Percentiles rank a stretch among this genome's conserved stretches.
phyloP scores from a whole-genome alignment of 129 eudicot species.

The Arctium minus region DNA sequence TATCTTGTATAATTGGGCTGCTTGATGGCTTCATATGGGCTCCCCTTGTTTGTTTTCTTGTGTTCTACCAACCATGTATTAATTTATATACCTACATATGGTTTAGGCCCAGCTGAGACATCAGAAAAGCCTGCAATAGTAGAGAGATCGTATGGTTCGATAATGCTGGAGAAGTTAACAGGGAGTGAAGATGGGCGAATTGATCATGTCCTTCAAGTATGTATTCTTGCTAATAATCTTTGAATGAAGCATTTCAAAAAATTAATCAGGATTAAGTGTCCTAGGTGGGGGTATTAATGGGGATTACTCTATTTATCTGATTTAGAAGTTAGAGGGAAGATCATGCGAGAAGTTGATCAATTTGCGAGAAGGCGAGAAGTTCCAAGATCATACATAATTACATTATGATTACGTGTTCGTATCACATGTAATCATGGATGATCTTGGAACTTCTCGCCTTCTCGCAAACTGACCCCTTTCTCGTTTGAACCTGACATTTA shows the following conservation, averaged over 20 bases:
- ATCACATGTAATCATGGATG: too few species aligned
- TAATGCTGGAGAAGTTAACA: conserved; percentile 79
- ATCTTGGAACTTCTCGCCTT: too few species aligned
- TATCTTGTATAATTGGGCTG: neutral
- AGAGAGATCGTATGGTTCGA: conserved; percentile 81
- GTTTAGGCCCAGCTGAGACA: conserved; percentile 41
- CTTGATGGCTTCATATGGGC: neutral
- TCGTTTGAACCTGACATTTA: too few species aligned
- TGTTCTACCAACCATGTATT: neutral
- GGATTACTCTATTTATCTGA: too few species aligned
- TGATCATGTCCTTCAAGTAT: conserved; percentile 90
- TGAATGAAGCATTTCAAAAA: neutral
- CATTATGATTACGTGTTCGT: too few species aligned
- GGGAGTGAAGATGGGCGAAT: conserved; percentile 77
- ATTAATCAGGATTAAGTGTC: neutral
- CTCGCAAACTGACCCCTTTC: too few species aligned
- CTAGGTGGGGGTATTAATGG: neutral
- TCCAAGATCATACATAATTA: too few species aligned
- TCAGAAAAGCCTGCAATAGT: conserved; percentile 43
- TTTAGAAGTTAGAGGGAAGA: too few species aligned
- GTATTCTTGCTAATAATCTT: conserved; percentile 5
- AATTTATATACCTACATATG: neutral
- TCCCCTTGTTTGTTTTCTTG: conserved; percentile 5
- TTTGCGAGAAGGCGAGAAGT: too few species aligned
- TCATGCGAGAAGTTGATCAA: too few species aligned